A percentile compares a stretch with the other conserved stretches of the same genome.
Conservation (phyloP, 192 early-diverging fungal species). For the Entomortierella parvispora region DNA sequence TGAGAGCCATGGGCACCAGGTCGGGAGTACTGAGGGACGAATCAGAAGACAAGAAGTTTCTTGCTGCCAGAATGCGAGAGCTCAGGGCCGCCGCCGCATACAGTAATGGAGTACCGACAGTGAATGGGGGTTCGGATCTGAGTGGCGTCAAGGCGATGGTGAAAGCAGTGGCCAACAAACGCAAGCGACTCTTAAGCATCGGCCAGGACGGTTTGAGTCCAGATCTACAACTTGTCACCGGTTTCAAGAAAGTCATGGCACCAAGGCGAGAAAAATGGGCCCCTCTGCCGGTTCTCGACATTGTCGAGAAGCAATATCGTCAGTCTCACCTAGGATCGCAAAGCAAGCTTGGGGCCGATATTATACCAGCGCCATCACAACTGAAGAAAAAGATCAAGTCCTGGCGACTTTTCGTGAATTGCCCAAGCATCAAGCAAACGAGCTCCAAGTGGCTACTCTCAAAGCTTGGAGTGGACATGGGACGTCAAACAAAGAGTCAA, state of each 20-base stretch:
- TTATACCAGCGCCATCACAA: neutral
- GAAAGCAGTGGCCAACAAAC: slow-evolving; percentile 15
- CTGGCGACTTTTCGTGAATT: slow-evolving; percentile 37
- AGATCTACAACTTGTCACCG: slow-evolving; percentile 26
- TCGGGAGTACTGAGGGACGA: slow-evolving; percentile 14
- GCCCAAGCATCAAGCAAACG: slow-evolving; percentile 24
- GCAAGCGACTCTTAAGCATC: slow-evolving; percentile 28
- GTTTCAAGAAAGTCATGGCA: slow-evolving; percentile 27
- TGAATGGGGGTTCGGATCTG: neutral
- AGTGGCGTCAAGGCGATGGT: slow-evolving; percentile 28
- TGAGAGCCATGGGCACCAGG: slow-evolving; percentile 38
- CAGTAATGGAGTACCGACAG: too few relatives aligned
- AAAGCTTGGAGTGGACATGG: slow-evolving; percentile 35
- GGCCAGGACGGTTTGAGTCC: slow-evolving; percentile 25
- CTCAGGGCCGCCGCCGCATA: too few relatives aligned
- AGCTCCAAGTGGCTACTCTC: slow-evolving; percentile 41
- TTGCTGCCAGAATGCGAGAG: slow-evolving; percentile 22
- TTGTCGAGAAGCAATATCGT: slow-evolving; percentile 19
- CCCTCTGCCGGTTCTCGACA: slow-evolving; percentile 21
- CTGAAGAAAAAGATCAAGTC: slow-evolving; percentile 11
- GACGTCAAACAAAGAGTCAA: slow-evolving; percentile 15
- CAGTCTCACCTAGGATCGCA: neutral
- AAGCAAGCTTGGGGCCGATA: neutral
- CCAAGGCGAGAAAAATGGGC: slow-evolving; percentile 38
- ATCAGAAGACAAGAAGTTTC: slow-evolving; percentile 1